Evolutionary conservation across 768 basidiomycete species (phyloP).

Genomic region (Hebeloma cylindrosporum): DNA sequence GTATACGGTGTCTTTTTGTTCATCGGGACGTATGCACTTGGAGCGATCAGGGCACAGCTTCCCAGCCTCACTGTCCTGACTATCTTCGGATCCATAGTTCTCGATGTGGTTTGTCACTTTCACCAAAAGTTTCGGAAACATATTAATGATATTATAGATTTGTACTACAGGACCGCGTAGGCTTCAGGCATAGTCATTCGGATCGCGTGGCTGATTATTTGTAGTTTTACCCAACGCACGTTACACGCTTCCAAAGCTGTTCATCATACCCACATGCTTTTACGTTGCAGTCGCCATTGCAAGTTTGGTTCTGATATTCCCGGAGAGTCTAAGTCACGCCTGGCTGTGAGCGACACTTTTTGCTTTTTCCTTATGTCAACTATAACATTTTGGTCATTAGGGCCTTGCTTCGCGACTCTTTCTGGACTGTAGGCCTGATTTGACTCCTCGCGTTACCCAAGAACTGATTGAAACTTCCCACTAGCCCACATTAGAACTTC

Average conservation of each 20-base stretch:
- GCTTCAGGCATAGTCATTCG: constrained; percentile 3
- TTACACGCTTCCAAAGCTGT: constrained; percentile 40
- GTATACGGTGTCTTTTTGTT: constrained; percentile 47
- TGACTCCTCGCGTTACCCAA: neutral
- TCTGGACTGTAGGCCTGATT: constrained; percentile 27
- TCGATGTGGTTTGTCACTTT: constrained; percentile 37
- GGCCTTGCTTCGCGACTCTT: constrained; percentile 28
- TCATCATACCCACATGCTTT: constrained; percentile 41
- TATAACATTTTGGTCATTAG: constrained; percentile 15
- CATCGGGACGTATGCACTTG: constrained; percentile 41
- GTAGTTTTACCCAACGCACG: constrained; percentile 39
- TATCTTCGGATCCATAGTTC: constrained; percentile 44
- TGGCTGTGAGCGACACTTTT: constrained; percentile 42
- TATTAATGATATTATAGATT: constrained; percentile 24
- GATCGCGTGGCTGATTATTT: constrained; percentile 2
- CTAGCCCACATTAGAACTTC: constrained; percentile 34
- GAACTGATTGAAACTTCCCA: neutral
- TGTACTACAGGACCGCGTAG: constrained; percentile 38
- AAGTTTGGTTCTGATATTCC: constrained; percentile 40
- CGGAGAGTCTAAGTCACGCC: constrained; percentile 42
- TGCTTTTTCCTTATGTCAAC: neutral
- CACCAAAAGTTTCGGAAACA: neutral
- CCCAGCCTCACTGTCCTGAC: constrained; percentile 42
- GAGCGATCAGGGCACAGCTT: constrained; percentile 35
- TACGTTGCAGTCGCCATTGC: constrained; percentile 42